A percentile compares a stretch with the other conserved stretches of the same genome.
Evolutionary conservation across 192 early-diverging fungal species (phyloP).

Genomic region (Spizellomyces sp.): DNA sequence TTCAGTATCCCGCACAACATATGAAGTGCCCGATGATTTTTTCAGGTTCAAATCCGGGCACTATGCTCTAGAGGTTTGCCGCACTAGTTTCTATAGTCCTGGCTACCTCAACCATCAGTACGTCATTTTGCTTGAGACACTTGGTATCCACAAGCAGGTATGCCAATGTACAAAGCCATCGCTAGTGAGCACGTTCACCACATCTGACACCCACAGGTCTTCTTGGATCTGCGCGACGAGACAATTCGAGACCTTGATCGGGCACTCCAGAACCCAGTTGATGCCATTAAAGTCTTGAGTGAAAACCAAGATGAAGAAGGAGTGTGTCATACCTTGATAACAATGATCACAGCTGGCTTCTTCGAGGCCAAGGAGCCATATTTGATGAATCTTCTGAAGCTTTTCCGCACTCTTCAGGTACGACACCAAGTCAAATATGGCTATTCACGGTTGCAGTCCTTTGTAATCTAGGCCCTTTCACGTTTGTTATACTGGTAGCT

Average conservation of each 20-base stretch:
- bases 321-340: slow-evolving; percentile 14
- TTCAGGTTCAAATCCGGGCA: slow-evolving; percentile 60
- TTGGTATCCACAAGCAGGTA: slow-evolving; percentile 25
- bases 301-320: slow-evolving; percentile 29
- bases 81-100: slow-evolving; percentile 47
- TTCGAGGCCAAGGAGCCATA: slow-evolving; percentile 34
- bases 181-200: neutral
- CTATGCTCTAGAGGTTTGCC: slow-evolving; percentile 61
- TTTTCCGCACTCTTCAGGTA: slow-evolving; percentile 31
- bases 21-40: slow-evolving; percentile 57
- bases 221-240: slow-evolving; percentile 26
- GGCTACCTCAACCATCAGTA: slow-evolving; percentile 38
- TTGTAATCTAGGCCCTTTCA: neutral
- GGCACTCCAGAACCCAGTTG: slow-evolving; percentile 8
- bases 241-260: slow-evolving; percentile 11
- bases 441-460: neutral
- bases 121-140: slow-evolving; percentile 27
- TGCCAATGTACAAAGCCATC: neutral
- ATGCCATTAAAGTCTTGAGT: slow-evolving; percentile 20
- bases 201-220: slow-evolving; percentile 10
- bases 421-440: neutral
- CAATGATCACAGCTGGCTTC: slow-evolving; percentile 33
- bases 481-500: neutral
- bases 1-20: no score
- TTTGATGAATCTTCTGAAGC: slow-evolving; percentile 33